Conservation (phyloP, 768 basidiomycete genomes). For the Scleroderma bovista region DNA sequence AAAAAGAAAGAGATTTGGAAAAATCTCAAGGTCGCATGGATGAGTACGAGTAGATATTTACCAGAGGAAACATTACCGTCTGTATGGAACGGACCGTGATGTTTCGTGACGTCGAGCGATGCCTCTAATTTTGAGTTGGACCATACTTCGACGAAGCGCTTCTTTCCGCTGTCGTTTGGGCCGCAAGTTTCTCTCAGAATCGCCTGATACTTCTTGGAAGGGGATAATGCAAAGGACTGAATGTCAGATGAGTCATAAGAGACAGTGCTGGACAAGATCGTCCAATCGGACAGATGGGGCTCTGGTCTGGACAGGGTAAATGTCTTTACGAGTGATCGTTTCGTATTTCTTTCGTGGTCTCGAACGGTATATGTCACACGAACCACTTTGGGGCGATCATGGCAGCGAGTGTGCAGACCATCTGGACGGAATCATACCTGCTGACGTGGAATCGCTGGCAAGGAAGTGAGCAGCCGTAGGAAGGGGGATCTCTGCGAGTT, state of each 20-base stretch:
- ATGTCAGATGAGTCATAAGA: conserved; percentile 29
- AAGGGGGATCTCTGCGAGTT: conserved; percentile 37
- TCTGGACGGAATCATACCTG: conserved; percentile 8
- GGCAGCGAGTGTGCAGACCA: background rate
- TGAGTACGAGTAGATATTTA: background rate
- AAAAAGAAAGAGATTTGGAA: conserved; percentile 48
- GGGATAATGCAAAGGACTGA: conserved; percentile 38
- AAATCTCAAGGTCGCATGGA: conserved; percentile 35
- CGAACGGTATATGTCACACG: conserved; percentile 42
- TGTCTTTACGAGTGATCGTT: conserved; percentile 39
- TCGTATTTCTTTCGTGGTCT: conserved; percentile 48
- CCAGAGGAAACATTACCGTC: conserved; percentile 41
- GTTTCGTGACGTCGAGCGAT: conserved; percentile 51
- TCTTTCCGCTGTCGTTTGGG: conserved; percentile 24
- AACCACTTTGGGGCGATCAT: conserved; percentile 28
- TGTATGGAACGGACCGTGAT: conserved; percentile 54
- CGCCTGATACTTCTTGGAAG: conserved; percentile 37
- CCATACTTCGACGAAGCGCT: conserved; percentile 61
- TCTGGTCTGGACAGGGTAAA: conserved; percentile 24
- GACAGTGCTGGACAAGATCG: conserved; percentile 10
- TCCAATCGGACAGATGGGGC: conserved; percentile 4
- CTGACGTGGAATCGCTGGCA: conserved; percentile 6
- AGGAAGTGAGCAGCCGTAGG: conserved; percentile 33
- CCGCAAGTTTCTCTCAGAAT: conserved; percentile 37
- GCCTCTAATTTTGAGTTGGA: conserved; percentile 36